Evolutionary conservation across 2,329 filamentous ascomycete species (phyloP).

Genomic region (Tolypocladium endophyticum): DNA sequence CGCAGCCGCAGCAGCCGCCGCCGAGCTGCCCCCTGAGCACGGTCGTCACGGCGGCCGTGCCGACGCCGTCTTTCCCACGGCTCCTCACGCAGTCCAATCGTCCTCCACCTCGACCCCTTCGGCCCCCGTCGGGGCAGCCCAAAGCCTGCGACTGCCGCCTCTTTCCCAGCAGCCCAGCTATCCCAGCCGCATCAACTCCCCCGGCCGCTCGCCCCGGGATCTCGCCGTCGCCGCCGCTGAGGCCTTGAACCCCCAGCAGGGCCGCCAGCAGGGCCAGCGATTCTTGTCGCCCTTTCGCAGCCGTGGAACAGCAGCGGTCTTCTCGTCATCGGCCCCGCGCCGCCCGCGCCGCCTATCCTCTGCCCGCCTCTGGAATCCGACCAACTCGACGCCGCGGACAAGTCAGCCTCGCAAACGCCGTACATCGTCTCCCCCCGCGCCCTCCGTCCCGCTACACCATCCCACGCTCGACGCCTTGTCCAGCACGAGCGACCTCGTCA

Average conservation of each 20-base stretch:
- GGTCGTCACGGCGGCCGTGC: constrained; percentile 37
- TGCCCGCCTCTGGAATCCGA: constrained; percentile 49
- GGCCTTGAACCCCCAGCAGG: neutral
- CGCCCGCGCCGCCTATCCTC: constrained; percentile 31
- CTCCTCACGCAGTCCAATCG: constrained; percentile 30
- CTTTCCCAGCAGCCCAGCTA: constrained; percentile 20
- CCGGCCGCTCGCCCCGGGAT: neutral
- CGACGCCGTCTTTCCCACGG: constrained; percentile 33
- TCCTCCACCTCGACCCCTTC: constrained; percentile 10
- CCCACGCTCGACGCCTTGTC: constrained; percentile 28
- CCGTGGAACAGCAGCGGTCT: constrained; percentile 17
- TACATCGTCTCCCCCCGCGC: constrained; percentile 42
- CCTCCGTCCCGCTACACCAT: constrained; percentile 37
- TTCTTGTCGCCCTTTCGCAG: constrained; percentile 29
- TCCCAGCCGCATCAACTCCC: constrained; percentile 7
- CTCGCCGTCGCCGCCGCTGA: neutral
- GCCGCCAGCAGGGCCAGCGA: constrained; percentile 1
- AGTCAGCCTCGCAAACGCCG: constrained; percentile 29
- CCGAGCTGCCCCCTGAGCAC: constrained; percentile 17
- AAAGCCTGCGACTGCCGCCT: constrained; percentile 16
- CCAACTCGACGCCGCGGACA: constrained; percentile 44
- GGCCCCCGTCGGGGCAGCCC: constrained; percentile 18
- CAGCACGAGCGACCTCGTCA: constrained; percentile 25
- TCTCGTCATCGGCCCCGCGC: constrained; percentile 3
- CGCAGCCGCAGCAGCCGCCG: neutral